A percentile compares a stretch with the other conserved stretches of the same genome.
Evolutionary conservation across 2,329 filamentous ascomycete species (phyloP).

Genomic region (Clarireedia paspali): DNA sequence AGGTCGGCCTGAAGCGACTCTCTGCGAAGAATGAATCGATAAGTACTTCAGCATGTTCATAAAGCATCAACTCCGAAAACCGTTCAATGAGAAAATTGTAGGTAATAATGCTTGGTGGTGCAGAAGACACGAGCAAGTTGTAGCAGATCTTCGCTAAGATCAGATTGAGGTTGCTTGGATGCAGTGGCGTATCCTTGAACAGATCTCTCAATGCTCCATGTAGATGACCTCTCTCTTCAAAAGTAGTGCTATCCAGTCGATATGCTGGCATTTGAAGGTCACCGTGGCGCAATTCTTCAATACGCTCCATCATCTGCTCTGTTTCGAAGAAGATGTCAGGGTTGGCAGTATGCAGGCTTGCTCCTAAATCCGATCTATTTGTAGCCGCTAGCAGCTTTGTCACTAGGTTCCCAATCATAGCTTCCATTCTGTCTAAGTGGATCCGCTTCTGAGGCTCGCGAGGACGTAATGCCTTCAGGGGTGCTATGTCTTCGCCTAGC

Average conservation of each 20-base stretch:
- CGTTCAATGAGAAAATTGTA: constrained; percentile 65
- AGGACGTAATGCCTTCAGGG: not conserved
- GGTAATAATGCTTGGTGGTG: constrained; percentile 58
- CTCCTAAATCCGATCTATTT: constrained; percentile 4
- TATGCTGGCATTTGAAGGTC: constrained; percentile 19
- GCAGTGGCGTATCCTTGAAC: constrained; percentile 9
- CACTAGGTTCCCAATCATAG: constrained; percentile 20
- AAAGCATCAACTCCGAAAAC: constrained; percentile 46
- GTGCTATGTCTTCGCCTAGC: not conserved
- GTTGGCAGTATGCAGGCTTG: not conserved
- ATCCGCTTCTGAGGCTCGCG: constrained; percentile 17
- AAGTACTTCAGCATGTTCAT: constrained; percentile 44
- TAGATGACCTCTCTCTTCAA: constrained; percentile 16
- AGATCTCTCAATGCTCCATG: constrained; percentile 18
- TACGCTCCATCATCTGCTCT: constrained; percentile 13
- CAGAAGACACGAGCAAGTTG: constrained; percentile 56
- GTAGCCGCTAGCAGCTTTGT: constrained; percentile 15
- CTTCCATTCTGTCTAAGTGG: constrained; percentile 20
- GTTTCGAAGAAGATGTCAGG: constrained; percentile 9
- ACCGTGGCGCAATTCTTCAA: constrained; percentile 13
- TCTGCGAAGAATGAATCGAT: constrained; percentile 42
- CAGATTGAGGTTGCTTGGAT: constrained; percentile 17
- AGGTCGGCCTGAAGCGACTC: constrained; percentile 25
- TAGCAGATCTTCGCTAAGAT: constrained; percentile 41
- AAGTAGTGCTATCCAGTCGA: constrained; percentile 7